These are phyloP conservation scores for Nadsonia starkeyi-henricii DNA, from an alignment of 1,139 yeast species.

Conservation along the genomic window DNA sequence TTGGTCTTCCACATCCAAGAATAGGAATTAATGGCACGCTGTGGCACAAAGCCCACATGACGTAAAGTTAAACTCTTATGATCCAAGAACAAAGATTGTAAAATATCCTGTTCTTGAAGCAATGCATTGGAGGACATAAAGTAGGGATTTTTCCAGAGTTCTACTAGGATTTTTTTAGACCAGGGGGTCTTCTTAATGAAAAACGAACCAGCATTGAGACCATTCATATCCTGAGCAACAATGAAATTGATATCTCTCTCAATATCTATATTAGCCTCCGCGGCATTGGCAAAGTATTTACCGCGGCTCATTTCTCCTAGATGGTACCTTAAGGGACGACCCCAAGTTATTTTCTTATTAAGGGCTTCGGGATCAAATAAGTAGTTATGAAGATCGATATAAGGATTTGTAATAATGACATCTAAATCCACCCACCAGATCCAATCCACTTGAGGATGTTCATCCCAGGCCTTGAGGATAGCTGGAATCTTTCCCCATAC, in stretches of 20 bases:
- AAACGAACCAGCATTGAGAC: constrained; percentile 27
- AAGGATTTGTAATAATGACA: constrained; percentile 20
- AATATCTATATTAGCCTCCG: constrained; percentile 11
- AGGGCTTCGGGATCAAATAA: constrained; percentile 19
- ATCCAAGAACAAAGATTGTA: constrained; percentile 7
- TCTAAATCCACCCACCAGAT: constrained; percentile 25
- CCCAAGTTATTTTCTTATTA: constrained; percentile 14
- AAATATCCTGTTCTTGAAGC: constrained; percentile 16
- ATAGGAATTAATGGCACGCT: constrained; percentile 23
- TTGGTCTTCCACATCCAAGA: constrained; percentile 14
- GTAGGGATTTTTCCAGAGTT: constrained; percentile 15
- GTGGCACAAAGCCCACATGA: constrained; percentile 23
- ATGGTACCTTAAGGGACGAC: constrained; percentile 10
- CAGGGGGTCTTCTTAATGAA: constrained; percentile 20
- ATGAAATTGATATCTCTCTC: constrained; percentile 15
- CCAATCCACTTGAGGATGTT: constrained; percentile 23
- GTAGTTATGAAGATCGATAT: constrained; percentile 19
- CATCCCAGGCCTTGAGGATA: constrained; percentile 17
- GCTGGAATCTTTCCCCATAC: constrained; percentile 23
- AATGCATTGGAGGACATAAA: constrained; percentile 9
- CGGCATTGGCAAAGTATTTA: constrained; percentile 9
- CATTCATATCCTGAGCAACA: constrained; percentile 19
- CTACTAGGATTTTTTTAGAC: constrained; percentile 10
- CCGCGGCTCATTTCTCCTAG: constrained; percentile 2
- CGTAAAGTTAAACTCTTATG: constrained; percentile 2